Base-by-base conservation (phyloP, 495 filamentous ascomycete genomes). In the Aspergillus campestris region DNA sequence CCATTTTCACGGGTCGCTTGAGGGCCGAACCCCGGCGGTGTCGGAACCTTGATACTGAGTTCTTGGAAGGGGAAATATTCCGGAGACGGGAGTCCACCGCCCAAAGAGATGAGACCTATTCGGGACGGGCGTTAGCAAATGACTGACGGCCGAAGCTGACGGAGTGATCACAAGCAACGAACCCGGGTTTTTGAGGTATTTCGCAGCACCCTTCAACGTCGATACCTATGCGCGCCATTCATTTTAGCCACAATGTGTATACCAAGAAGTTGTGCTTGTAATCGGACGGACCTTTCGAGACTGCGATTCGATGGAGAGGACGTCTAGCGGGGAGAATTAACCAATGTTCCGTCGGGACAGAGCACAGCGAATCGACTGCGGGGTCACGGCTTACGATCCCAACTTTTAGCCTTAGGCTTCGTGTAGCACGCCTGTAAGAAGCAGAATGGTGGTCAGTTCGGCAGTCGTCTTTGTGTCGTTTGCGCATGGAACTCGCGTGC, bases 21-120 rank as follows among this genome's bases (percentile, higher is more conserved):
- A 42, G 88, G 80, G 7, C 80, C 77, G 62, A 94, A 95, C 46
- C 79, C 73, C 18, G 73, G 86, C 42, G 65, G 69, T 18, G 52
- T 65, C 11, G 86, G 86, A 15, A 89, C 79, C 58, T 86, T 86
- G 59, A 87, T 49, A 12, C 73, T 68, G 34, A 89, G 63, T 37
- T 79, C 64, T 48, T 87, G 78, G 52, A 91, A 79, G 34, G 92
- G 94, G 60, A 98, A 97, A 72, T 92, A 86, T 61, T 89, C 82
- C 42, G 84, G 74, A 28, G 86, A 89, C 8, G 92, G 92, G 30
- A 98, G 73, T 3, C 92, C 92, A 49, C 94, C 94, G 45, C 92
- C 92, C 9, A 98, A 80, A 5, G 87, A 92, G 61, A 98, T 91
- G 41, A 85, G 50, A 5, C 77, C 79, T 68, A 39, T n/a, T 13